Evolutionary conservation across 768 basidiomycete species (phyloP).

Genomic region (Lactarius trivialis): DNA sequence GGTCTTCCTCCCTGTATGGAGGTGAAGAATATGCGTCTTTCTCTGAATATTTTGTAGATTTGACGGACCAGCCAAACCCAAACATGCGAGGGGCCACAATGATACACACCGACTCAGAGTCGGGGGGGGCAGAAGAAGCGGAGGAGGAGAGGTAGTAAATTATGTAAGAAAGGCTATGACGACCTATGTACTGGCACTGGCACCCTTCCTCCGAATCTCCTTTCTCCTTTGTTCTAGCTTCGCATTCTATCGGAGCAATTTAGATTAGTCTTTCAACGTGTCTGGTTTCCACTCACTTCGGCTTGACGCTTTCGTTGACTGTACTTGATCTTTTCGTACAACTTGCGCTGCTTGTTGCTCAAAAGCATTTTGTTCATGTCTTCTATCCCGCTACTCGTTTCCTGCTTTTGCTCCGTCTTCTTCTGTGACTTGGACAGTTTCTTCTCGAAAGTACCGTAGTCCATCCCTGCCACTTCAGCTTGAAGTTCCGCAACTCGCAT

Average conservation of each 20-base stretch:
- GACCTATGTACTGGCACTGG: neutral
- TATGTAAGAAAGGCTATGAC: conserved; percentile 1
- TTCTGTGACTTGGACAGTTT: conserved; percentile 58
- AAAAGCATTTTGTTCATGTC: conserved; percentile 98
- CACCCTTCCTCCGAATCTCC: conserved; percentile 40
- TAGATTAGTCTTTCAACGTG: conserved; percentile 11
- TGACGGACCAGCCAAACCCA: conserved; percentile 17
- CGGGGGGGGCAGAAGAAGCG: too few relatives aligned
- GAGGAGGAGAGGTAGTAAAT: neutral
- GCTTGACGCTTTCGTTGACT: conserved; percentile 66
- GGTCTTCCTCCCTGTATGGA: conserved; percentile 3
- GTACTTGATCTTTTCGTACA: conserved; percentile 92
- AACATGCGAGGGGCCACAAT: conserved; percentile 14
- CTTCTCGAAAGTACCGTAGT: conserved; percentile 72
- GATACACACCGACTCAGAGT: neutral
- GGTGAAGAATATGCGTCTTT: conserved; percentile 5
- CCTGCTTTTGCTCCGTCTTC: conserved; percentile 31
- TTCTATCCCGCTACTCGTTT: conserved; percentile 41
- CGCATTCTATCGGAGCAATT: conserved; percentile 40
- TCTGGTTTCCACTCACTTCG: conserved; percentile 53
- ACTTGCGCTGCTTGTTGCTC: conserved; percentile 89
- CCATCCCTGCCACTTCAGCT: conserved; percentile 83
- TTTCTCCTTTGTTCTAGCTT: conserved; percentile 54
- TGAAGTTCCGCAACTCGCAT: conserved; percentile 84
- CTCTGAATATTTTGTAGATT: conserved; percentile 9